These are phyloP conservation scores for Gracilaria gracilis DNA, from an alignment of 23 red algal genomes.

Conservation along the genomic window DNA sequence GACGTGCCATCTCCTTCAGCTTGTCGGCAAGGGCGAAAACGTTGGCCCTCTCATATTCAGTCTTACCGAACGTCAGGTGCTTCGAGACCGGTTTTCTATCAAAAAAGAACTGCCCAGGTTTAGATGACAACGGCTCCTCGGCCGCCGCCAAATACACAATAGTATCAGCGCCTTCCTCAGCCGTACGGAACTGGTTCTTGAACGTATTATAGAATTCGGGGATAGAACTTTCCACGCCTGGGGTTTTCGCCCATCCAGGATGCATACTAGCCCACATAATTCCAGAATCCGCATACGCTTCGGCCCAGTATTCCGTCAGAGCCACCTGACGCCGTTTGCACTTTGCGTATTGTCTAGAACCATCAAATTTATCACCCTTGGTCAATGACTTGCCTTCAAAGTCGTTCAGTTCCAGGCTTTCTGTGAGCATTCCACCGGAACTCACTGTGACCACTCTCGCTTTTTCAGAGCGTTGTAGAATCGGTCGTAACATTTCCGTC, in stretches of 20 bases:
- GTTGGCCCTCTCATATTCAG: conserved; percentile 13
- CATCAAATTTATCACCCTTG: conserved; percentile 57
- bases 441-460: conserved; percentile 79
- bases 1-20: neutral
- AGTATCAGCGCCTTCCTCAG: conserved; percentile 88
- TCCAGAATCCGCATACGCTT: conserved; percentile 14
- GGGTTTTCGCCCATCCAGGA: conserved; percentile 91
- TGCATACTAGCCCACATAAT: conserved; percentile 78
- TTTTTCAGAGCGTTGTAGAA: conserved; percentile 10
- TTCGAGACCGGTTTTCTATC: conserved; percentile 66
- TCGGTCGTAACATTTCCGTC: conserved; percentile 85
- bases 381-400: conserved; percentile 46
- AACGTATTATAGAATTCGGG: conserved; percentile 76
- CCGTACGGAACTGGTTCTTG: conserved; percentile 67
- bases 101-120: conserved; percentile 72
- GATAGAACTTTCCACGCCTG: conserved; percentile 82
- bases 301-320: conserved; percentile 82
- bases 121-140: conserved; percentile 44
- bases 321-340: conserved; percentile 91
- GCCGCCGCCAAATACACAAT: conserved; percentile 81
- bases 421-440: conserved; percentile 92
- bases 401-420: conserved; percentile 67
- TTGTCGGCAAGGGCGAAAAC: neutral
- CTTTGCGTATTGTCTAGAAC: conserved; percentile 69
- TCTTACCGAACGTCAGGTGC: conserved; percentile 70